Base-by-base conservation (phyloP, 805 yeast genomes). In the Lachancea meyersii region DNA sequence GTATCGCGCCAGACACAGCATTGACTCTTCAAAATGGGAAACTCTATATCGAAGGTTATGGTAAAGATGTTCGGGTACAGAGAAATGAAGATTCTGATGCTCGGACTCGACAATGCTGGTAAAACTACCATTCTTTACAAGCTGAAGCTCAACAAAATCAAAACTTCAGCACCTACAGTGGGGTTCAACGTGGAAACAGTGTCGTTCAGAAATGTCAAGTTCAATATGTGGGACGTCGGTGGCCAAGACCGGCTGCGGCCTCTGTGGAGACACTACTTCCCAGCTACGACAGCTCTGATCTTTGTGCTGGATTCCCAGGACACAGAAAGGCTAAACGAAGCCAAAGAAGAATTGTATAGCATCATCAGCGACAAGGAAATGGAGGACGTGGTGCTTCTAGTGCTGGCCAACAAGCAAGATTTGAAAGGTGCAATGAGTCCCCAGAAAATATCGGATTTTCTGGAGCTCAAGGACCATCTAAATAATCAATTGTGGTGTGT, bases 201-300 rank as follows among this genome's bases (percentile, higher is more conserved):
- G 48, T 79, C 83, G 45, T 85, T 82, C 64, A 82, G 81, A 61
- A 84, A 84, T 62, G 81, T 85, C 45, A 80, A 84, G 44, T 84
- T 86, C 68, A 86, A 87, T 47, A 88, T 86, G 60, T 86, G 95
- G 95, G 95, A 86, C 64, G 93, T 93, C 48, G 97, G 97, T 67
- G 97, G 96, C 61, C 97, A 87, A 69, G 94, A 85, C 57, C 73
- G 94, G 63, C 77, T 88, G 53, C 77, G 96, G 59, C 95, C 94
- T 0, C 71, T 89, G 45, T 89, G 97, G 97, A 79, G 96, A 64
- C 96, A 89, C 61, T 89, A 89, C 67, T 87, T 84, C 65, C 85
- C 95, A 10, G 95, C 95, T 30, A 86, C 96, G 4, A 84, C 87
- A 59, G 96, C 95, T 8, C 73, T 89, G 45, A 86, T 89, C 43